Evolutionary conservation across 768 basidiomycete genomes (phyloP), one percentile per base, ranked within the genome.

Genomic region (Lactarius hatsudake): DNA sequence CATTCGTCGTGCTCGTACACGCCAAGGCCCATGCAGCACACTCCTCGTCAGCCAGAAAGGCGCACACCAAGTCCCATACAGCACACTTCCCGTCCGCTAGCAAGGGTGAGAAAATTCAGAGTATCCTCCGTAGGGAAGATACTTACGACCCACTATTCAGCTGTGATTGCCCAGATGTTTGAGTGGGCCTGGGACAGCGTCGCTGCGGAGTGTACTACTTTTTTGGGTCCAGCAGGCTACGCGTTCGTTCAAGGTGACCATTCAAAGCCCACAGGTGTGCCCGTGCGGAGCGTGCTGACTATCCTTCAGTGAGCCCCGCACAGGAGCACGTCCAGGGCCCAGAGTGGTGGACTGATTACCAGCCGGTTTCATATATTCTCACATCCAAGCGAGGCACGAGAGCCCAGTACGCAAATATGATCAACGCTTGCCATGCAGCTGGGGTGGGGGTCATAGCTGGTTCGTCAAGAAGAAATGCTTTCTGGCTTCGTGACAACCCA

Each of bases 311-410:
- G 60, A 79, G 86, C 68, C 85, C 86, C 0, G 79, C 87, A 3
- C 79, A 81, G 65, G 87, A 89, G 70, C 86, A 88, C 71, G 75
- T 88, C 55, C 71, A 76, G 15, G 88, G 87, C 3, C 18, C 77
- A 3, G 81, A 88, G 71, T 90, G 88, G 88, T 90, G 87, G 88
- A 89, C 88, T 0, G 88, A 89, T 72, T 89, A 90, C 71, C 88
- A 83, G 68, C 84, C 85, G 8, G 87, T 88, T 0, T 88, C 87
- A 2, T 88, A 89, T 73, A 87, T 63, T 13, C 73, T 89, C 59
- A 86, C 81, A 3, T 88, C 87, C 0, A 90, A 89, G 74, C 85
- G 86, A 1, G 89, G 88, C 6, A 79, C 84, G 69, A 80, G 86
- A 17, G 65, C 74, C 5, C 85, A 88, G 66, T 88, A 75, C 66